phyloP scores from a whole-genome alignment of 495 filamentous ascomycete genomes.

The Tirmania nivea region DNA sequence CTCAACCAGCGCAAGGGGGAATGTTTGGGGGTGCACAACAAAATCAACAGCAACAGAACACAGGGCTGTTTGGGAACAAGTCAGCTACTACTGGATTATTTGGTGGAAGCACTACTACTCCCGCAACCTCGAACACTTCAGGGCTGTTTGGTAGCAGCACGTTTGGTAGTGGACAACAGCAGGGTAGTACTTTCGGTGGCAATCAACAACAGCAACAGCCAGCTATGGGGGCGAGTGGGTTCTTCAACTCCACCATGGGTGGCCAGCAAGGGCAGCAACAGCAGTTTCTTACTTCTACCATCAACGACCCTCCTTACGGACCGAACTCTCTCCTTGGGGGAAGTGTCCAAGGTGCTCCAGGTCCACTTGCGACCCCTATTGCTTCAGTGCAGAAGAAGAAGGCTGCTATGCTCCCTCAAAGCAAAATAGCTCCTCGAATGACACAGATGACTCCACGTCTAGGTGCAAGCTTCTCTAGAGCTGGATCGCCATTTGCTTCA shows the following conservation, averaged over 20 bases:
- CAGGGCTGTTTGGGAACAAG: constrained; percentile 14
- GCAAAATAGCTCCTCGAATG: constrained; percentile 66
- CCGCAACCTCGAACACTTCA: not conserved
- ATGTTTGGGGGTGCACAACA: constrained; percentile 23
- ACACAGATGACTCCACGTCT: constrained; percentile 52
- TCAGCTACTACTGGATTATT: constrained; percentile 10
- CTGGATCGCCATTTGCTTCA: constrained; percentile 13
- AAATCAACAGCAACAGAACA: constrained; percentile 29
- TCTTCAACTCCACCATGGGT: not conserved
- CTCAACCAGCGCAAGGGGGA: constrained; percentile 20
- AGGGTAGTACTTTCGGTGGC: constrained; percentile 1
- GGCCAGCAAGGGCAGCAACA: constrained; percentile 27
- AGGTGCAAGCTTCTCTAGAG: constrained; percentile 31
- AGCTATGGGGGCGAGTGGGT: constrained; percentile 1
- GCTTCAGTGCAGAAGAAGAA: constrained; percentile 50
- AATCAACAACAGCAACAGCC: constrained; percentile 19
- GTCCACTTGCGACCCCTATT: constrained; percentile 30
- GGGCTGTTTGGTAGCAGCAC: constrained; percentile 21
- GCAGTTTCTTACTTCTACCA: constrained; percentile 50
- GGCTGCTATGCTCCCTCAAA: constrained; percentile 53
- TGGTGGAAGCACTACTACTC: not conserved
- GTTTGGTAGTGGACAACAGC: not conserved
- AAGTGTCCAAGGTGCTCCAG: constrained; percentile 8
- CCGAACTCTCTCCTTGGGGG: constrained; percentile 36
- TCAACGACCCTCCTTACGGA: constrained; percentile 65